Evolutionary conservation across 2,329 filamentous ascomycete species (phyloP).

Genomic region (Colletotrichum salicis): DNA sequence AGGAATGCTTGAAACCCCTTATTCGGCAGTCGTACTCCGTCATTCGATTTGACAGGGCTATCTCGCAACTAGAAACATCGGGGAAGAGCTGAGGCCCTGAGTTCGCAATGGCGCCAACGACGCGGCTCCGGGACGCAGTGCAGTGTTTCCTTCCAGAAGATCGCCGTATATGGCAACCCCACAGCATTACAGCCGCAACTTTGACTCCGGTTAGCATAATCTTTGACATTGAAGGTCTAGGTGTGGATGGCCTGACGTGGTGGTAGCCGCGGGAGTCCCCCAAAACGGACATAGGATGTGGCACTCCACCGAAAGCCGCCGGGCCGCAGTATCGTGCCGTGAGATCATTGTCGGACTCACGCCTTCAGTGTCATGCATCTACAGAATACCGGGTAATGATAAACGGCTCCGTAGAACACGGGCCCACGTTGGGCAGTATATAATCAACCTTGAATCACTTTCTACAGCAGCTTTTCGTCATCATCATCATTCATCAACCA

Average conservation of each 20-base stretch:
- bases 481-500: neutral
- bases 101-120: neutral
- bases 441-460: neutral
- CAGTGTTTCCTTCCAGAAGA: neutral
- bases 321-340: neutral
- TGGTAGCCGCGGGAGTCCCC: neutral
- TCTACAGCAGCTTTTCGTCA: neutral
- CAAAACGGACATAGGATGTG: neutral
- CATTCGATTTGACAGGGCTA: neutral
- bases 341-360: neutral
- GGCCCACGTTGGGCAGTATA: neutral
- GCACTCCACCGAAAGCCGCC: neutral
- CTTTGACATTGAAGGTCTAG: neutral
- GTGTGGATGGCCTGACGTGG: neutral
- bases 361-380: neutral
- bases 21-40: neutral
- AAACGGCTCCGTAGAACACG: neutral
- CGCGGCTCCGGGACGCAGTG: neutral
- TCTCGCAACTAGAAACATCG: conserved; percentile 1
- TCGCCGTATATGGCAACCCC: neutral
- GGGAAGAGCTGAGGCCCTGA: conserved; percentile 2
- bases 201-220: neutral
- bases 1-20: conserved; percentile 17
- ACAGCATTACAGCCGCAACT: neutral
- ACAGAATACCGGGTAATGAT: neutral